Conservation (phyloP, 441 rosid species). For the Euphorbia celastroides region DNA sequence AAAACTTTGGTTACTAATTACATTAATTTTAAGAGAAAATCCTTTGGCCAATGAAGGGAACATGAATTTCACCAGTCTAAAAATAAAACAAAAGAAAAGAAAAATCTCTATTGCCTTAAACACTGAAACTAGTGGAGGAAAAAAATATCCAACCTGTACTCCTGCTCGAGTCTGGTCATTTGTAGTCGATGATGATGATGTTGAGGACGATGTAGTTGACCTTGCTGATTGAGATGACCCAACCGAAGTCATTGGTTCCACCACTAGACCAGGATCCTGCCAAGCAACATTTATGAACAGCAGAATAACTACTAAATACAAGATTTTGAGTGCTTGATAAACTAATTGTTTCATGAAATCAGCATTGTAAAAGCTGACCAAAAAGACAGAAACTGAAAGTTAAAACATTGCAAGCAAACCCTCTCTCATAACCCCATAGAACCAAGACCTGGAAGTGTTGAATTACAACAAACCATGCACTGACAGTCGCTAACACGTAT, state of each 20-base stretch:
- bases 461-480: not conserved
- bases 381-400: not conserved
- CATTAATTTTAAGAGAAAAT: conserved; percentile 13
- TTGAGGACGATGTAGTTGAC: conserved; percentile 47
- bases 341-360: not conserved
- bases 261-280: conserved; percentile 84
- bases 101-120: not conserved
- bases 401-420: not conserved
- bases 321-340: not conserved
- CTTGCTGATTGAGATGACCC: conserved; percentile 64
- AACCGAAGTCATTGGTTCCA: conserved; percentile 65
- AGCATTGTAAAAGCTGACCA: not conserved
- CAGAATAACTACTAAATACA: not conserved
- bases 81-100: not conserved
- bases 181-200: conserved; percentile 40
- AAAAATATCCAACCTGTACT: conserved; percentile 41
- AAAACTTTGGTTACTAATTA: conserved; percentile 11
- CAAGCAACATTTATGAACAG: conserved; percentile 10
- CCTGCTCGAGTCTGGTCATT: conserved; percentile 45
- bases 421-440: not conserved
- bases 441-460: not conserved
- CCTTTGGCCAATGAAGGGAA: not conserved
- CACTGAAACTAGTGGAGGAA: not conserved
- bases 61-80: conserved; percentile 4
- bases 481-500: not conserved